Conservation (phyloP, 352 stramenopile genomes). For the Pythium periplocum region DNA sequence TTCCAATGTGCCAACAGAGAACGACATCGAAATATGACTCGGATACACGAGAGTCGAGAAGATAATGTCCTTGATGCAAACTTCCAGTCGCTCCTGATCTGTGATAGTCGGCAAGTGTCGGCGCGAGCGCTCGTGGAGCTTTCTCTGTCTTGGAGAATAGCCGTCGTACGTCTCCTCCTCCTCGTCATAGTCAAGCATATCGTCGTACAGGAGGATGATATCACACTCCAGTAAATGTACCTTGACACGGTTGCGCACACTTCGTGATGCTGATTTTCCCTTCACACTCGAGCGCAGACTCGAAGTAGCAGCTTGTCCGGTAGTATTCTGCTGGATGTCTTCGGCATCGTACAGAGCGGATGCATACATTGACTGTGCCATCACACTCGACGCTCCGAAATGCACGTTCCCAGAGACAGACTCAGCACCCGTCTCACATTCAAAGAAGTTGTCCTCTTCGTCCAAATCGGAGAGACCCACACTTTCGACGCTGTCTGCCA, state of each 20-base stretch:
- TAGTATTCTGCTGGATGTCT: constrained; percentile 17
- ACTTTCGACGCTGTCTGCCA: constrained; percentile 75
- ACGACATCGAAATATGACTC: constrained; percentile 33
- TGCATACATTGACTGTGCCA: constrained; percentile 82
- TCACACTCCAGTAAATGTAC: constrained; percentile 74
- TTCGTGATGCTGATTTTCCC: constrained; percentile 23
- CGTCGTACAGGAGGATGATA: constrained; percentile 75
- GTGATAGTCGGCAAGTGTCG: constrained; percentile 41
- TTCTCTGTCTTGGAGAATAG: too few relatives aligned
- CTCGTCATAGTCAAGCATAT: constrained; percentile 54
- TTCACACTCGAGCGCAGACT: constrained; percentile 18
- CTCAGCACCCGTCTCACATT: constrained; percentile 64
- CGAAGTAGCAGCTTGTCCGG: constrained; percentile 1
- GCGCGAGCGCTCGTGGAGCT: constrained; percentile 5
- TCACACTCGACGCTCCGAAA: constrained; percentile 35
- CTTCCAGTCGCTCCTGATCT: constrained; percentile 59
- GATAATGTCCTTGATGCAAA: constrained; percentile 69
- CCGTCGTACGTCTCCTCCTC: constrained; percentile 20
- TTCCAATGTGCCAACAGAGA: constrained; percentile 58
- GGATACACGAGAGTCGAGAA: constrained; percentile 58
- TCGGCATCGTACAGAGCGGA: constrained; percentile 57
- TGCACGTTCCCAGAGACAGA: constrained; percentile 25
- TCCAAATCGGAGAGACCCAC: constrained; percentile 80
- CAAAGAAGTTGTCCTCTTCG: constrained; percentile 81
- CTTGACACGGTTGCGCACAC: constrained; percentile 62